phyloP scores from a whole-genome alignment of 1,139 yeast species.

The Taphrina pruni region DNA sequence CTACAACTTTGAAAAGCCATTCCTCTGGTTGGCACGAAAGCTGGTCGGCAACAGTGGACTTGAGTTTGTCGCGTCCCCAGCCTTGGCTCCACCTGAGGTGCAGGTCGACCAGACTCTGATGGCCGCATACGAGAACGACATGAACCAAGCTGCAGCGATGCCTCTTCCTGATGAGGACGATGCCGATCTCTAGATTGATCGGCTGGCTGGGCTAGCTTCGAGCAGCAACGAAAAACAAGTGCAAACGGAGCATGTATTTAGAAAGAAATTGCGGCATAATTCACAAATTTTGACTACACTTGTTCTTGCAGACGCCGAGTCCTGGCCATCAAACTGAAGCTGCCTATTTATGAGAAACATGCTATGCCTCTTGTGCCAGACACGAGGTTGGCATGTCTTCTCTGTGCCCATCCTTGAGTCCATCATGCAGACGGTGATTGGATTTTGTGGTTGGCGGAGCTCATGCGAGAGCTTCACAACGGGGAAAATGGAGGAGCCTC shows the following conservation, averaged over 20 bases:
- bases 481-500: neutral
- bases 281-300: neutral
- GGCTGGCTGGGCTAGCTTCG: slow-evolving; percentile 2
- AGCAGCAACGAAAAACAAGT: slow-evolving; percentile 1
- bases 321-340: too few species aligned
- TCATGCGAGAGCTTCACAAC: slow-evolving; percentile 1
- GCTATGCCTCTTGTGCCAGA: too few species aligned
- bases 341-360: neutral
- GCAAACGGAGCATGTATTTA: slow-evolving; percentile 12
- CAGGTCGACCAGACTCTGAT: slow-evolving; percentile 93
- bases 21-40: slow-evolving; percentile 99
- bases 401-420: too few species aligned
- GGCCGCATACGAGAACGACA: slow-evolving; percentile 98
- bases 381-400: too few species aligned
- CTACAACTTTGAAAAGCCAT: slow-evolving; percentile 99
- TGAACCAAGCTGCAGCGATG: slow-evolving; percentile 98
- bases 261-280: slow-evolving; percentile 15
- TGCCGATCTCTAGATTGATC: slow-evolving; percentile 78
- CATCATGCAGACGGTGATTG: too few species aligned
- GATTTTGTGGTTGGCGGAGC: neutral
- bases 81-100: slow-evolving; percentile 99
- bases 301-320: too few species aligned
- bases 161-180: slow-evolving; percentile 99
- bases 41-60: slow-evolving; percentile 97
- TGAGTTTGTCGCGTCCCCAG: slow-evolving; percentile 99